These are phyloP conservation scores for Dicorynia guianensis DNA, from an alignment of 306 rosid species.

Conservation along the genomic window DNA sequence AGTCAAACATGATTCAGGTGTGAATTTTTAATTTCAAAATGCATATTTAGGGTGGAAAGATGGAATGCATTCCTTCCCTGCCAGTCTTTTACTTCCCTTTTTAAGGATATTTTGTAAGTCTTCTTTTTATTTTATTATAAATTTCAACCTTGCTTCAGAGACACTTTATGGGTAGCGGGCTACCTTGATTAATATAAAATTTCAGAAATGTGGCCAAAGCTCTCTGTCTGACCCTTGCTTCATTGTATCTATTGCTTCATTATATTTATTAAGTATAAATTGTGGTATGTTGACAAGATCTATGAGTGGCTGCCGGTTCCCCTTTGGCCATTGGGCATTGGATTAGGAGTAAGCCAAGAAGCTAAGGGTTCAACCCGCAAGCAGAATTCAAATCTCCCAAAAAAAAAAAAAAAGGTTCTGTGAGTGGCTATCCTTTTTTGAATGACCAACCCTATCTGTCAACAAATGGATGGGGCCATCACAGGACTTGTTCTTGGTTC, in stretches of 20 bases:
- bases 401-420: too few relatives aligned
- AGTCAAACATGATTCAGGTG: constrained; percentile 71
- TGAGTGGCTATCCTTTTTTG: too few relatives aligned
- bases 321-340: too few relatives aligned
- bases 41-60: constrained; percentile 43
- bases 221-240: constrained; percentile 40
- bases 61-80: constrained; percentile 49
- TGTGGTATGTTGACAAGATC: constrained; percentile 40
- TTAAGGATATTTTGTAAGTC: constrained; percentile 32
- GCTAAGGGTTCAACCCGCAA: too few relatives aligned
- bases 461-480: constrained; percentile 36
- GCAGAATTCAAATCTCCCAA: too few relatives aligned
- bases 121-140: constrained; percentile 1
- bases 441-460: constrained; percentile 40
- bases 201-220: constrained; percentile 45
- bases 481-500: constrained; percentile 22
- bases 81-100: not conserved
- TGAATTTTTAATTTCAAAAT: constrained; percentile 50
- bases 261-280: not conserved
- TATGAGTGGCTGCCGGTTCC: constrained; percentile 30
- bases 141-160: constrained; percentile 50
- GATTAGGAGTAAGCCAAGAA: too few relatives aligned
- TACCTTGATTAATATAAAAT: constrained; percentile 46
- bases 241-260: constrained; percentile 20
- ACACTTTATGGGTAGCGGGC: constrained; percentile 56